Evolutionary conservation across 1,139 yeast species (phyloP).

Genomic region (Hansenula lynferdii): DNA sequence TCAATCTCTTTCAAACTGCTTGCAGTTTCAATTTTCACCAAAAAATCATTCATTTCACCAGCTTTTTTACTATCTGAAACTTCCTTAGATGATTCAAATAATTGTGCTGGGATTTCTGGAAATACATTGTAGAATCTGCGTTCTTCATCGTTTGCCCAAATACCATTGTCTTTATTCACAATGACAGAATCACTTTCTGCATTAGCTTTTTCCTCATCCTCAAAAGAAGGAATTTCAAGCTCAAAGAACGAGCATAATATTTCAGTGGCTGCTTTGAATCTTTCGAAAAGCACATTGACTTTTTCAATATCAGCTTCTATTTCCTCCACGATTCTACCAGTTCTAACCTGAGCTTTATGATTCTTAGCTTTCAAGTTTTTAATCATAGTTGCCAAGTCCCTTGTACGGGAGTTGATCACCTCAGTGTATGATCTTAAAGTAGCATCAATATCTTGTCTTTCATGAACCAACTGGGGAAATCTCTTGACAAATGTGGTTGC

Average conservation of each 20-base stretch:
- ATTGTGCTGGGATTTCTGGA: slow-evolving; percentile 29
- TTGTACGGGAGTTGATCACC: slow-evolving; percentile 36
- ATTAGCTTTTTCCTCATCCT: slow-evolving; percentile 16
- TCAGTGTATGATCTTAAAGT: slow-evolving; percentile 38
- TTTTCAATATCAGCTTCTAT: slow-evolving; percentile 39
- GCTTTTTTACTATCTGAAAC: slow-evolving; percentile 26
- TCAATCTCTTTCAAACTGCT: slow-evolving; percentile 50
- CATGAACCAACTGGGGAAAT: slow-evolving; percentile 32
- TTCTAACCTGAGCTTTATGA: slow-evolving; percentile 54
- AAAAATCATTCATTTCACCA: slow-evolving; percentile 40
- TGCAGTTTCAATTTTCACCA: slow-evolving; percentile 40
- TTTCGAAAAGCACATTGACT: slow-evolving; percentile 35
- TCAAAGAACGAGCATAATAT: slow-evolving; percentile 40
- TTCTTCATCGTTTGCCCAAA: slow-evolving; percentile 70
- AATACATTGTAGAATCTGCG: slow-evolving; percentile 53
- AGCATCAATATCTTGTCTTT: slow-evolving; percentile 19
- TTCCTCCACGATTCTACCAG: slow-evolving; percentile 61
- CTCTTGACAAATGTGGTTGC: slow-evolving; percentile 50
- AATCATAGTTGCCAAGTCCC: slow-evolving; percentile 31
- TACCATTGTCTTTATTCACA: slow-evolving; percentile 31
- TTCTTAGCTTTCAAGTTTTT: slow-evolving; percentile 35
- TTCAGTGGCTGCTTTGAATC: slow-evolving; percentile 40
- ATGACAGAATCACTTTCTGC: slow-evolving; percentile 10
- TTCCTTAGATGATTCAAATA: slow-evolving; percentile 10
- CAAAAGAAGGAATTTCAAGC: slow-evolving; percentile 26